phyloP scores from a whole-genome alignment of 2,329 filamentous ascomycete genomes.

The Pyrenochaeta sp. region DNA sequence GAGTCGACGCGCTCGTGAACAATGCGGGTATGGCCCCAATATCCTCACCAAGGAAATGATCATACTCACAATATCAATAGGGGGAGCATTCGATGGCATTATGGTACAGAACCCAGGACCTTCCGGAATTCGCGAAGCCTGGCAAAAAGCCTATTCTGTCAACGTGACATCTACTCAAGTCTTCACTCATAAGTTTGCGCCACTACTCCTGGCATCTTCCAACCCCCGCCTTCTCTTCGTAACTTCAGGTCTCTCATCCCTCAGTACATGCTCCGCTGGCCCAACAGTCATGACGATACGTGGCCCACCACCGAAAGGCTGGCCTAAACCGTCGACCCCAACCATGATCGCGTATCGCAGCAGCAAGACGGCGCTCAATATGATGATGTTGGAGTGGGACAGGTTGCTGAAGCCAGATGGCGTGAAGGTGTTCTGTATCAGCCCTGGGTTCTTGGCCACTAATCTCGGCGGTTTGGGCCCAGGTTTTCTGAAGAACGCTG shows the following conservation, averaged over 20 bases:
- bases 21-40: conserved; percentile 59
- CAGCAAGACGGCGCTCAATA: conserved; percentile 59
- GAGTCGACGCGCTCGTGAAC: conserved; percentile 64
- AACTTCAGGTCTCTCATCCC: conserved; percentile 53
- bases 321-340: conserved; percentile 53
- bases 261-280: conserved; percentile 43
- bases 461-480: conserved; percentile 48
- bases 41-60: not conserved
- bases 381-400: conserved; percentile 60
- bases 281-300: conserved; percentile 30
- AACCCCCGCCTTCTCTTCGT: conserved; percentile 51
- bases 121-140: conserved; percentile 47
- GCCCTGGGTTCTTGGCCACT: conserved; percentile 59
- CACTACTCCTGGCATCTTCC: conserved; percentile 49
- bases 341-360: conserved; percentile 50
- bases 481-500: conserved; percentile 47
- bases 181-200: conserved; percentile 46
- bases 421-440: conserved; percentile 58
- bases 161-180: conserved; percentile 53
- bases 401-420: conserved; percentile 55
- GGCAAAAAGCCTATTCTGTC: conserved; percentile 47
- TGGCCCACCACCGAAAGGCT: conserved; percentile 50
- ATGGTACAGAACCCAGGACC: conserved; percentile 32
- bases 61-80: conserved; percentile 46
- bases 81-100: conserved; percentile 56